A percentile compares a stretch with the other conserved stretches of the same genome.
These are phyloP conservation scores for Schoenoplectus triqueter DNA, from an alignment of 202 grass and related monocot genomes.

Conservation along the genomic window DNA sequence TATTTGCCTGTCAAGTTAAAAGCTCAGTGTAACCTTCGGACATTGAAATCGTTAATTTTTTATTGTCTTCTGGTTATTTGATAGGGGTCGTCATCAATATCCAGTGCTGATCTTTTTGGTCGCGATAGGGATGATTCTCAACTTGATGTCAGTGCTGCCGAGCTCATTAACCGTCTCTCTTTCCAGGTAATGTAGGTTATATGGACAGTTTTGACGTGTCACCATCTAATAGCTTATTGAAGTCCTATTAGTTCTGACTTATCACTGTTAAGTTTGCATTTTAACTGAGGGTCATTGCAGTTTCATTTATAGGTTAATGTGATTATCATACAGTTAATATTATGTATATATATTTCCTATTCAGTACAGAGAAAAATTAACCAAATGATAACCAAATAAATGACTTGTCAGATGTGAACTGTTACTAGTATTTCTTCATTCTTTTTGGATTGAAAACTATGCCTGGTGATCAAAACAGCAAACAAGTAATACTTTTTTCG, in stretches of 20 bases:
- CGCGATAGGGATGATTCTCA: conserved; percentile 48
- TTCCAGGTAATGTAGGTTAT: conserved; percentile 69
- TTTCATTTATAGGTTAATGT: background rate
- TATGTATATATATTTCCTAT: too few relatives aligned
- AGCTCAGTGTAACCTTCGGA: background rate
- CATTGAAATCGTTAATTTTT: background rate
- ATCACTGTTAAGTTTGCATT: background rate
- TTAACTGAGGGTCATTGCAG: background rate
- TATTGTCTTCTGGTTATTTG: background rate
- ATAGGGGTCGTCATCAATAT: conserved; percentile 86
- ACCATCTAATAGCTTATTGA: background rate
- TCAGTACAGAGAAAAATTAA: background rate
- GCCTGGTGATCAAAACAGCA: background rate
- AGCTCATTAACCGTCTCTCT: conserved; percentile 83
- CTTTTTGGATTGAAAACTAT: background rate
- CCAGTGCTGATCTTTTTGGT: conserved; percentile 97
- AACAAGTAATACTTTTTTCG: conserved; percentile 8
- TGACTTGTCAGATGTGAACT: background rate
- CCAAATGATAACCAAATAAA: background rate
- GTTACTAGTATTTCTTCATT: background rate
- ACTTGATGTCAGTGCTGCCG: conserved; percentile 62
- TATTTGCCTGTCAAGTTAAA: background rate
- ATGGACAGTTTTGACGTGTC: background rate
- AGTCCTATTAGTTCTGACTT: background rate
- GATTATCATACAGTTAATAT: too few relatives aligned